A percentile compares a stretch with the other conserved stretches of the same genome.
These are phyloP conservation scores for Gastrodia elata DNA, from an alignment of 106 monocot genomes.

Conservation along the genomic window DNA sequence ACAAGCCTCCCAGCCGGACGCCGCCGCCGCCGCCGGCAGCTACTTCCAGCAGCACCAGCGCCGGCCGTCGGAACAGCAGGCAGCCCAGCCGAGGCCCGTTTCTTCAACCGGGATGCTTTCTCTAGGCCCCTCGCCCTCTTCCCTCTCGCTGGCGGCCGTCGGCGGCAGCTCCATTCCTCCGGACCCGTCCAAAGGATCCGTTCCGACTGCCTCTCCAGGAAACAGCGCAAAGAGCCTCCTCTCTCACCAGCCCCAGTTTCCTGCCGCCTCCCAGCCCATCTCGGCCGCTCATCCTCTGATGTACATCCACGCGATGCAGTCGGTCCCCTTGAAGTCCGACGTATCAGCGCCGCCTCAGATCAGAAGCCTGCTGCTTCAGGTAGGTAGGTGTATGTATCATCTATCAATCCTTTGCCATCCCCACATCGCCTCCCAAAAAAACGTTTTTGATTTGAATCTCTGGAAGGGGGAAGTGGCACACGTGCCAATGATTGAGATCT, in stretches of 20 bases:
- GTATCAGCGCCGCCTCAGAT: neutral
- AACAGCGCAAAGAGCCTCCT: neutral
- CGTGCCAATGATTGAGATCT: neutral
- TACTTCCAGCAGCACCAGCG: constrained; percentile 9
- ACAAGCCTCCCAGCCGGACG: constrained; percentile 10
- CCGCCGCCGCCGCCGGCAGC: neutral
- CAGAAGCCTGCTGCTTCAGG: constrained; percentile 5
- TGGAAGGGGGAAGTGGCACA: neutral
- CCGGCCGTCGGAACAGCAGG: neutral
- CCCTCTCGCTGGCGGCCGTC: neutral
- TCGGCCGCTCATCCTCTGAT: neutral
- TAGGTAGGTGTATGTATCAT: constrained; percentile 8
- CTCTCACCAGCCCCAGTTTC: neutral
- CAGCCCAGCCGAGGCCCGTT: neutral
- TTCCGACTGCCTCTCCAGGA: neutral
- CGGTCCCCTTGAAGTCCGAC: constrained; percentile 7
- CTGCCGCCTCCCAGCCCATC: neutral
- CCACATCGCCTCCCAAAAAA: no score
- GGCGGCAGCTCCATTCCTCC: neutral
- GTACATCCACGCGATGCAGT: constrained; percentile 3
- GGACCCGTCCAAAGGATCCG: neutral
- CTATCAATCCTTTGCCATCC: neutral
- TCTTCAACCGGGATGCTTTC: neutral
- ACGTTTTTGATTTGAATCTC: neutral
- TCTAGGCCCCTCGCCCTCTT: constrained; percentile 3